Evolutionary conservation across 2,329 filamentous ascomycete genomes (phyloP).

Genomic region (Fusarium longipes): DNA sequence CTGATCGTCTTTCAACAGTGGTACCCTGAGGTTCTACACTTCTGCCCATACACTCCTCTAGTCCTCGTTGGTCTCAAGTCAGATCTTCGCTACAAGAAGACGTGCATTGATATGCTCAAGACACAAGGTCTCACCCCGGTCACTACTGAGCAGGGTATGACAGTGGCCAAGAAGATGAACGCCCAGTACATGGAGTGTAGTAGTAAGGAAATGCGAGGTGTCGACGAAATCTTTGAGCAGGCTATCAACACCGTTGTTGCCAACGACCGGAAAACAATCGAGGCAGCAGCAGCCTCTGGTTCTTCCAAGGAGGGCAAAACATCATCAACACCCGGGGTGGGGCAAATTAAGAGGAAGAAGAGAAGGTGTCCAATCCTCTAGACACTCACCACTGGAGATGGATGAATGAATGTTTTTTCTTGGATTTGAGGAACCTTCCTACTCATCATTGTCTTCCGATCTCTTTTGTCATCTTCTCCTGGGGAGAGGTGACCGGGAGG

Average conservation of each 20-base stretch:
- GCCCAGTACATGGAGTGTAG: slow-evolving; percentile 98
- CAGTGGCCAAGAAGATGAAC: slow-evolving; percentile 92
- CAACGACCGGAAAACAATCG: slow-evolving; percentile 75
- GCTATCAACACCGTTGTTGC: slow-evolving; percentile 91
- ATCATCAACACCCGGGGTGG: slow-evolving; percentile 57
- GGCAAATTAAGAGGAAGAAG: slow-evolving; percentile 79
- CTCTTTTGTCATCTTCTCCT: slow-evolving; percentile 30
- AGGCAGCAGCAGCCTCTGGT: slow-evolving; percentile 57
- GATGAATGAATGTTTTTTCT: slow-evolving; percentile 35
- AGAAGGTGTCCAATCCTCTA: slow-evolving; percentile 84
- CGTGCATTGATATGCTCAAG: slow-evolving; percentile 98
- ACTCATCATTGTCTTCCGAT: slow-evolving; percentile 23
- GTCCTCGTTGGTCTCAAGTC: slow-evolving; percentile 97
- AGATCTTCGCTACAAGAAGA: slow-evolving; percentile 93
- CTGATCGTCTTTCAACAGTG: slow-evolving; percentile 68
- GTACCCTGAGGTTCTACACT: slow-evolving; percentile 99
- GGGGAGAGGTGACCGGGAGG: slow-evolving; percentile 30
- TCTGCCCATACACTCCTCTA: slow-evolving; percentile 96
- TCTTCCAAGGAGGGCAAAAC: slow-evolving; percentile 54
- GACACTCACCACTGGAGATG: slow-evolving; percentile 32
- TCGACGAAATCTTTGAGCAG: slow-evolving; percentile 94
- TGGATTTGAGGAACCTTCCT: slow-evolving; percentile 32
- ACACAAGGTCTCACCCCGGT: slow-evolving; percentile 97
- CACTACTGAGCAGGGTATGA: slow-evolving; percentile 87
- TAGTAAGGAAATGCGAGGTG: slow-evolving; percentile 95